Base-by-base conservation (phyloP, 1,139 yeast species). In the Candida glucosophila region DNA sequence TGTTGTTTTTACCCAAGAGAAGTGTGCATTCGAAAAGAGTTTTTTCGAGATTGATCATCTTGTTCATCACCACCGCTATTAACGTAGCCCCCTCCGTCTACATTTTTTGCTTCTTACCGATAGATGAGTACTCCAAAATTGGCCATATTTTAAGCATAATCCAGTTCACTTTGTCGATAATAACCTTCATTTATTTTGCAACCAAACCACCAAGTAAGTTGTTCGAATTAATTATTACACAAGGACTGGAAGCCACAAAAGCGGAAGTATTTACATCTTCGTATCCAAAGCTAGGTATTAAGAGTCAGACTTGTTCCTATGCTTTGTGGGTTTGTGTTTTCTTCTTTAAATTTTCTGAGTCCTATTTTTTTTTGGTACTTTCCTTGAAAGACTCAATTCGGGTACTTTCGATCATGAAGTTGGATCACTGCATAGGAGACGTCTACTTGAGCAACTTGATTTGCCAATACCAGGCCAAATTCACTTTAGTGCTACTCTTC, bases 281-380 rank as follows among this genome's bases (percentile, higher is more conserved):
- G 1, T 81, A 76, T 41, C 77, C 85, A 2, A 50, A 52, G 21
- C 52, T 82, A 15, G 49, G 49, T 2, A 59, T 64, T 1, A 58
- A 73, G 31, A 73, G 77, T 26, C 54, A 64, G 27, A 47, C 67
- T 31, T 63, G 74, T 32, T 82, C 94, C 1, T 58, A 64, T 28
- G 50, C 73, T 1, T 52, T 85, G 25, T 82, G 95, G 92, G 32
- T 71, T 3, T 53, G 70, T 15, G 82, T 83, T 0, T 78, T 82
- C 43, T 50, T 65, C 15, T 80, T 86, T 3, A 85, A 85, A 44
- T 76, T 77, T 40, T 52, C 73, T 12, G 95, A 85, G 47, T 83
- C 95, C 0, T 70, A 70, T 33, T 65, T 66, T 39, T 71, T 66
- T 35, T 44, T 70, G 22, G 62, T 74, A 0, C 46, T 65, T 12